phyloP scores from a whole-genome alignment of 331 rosid species.

The Malus hybrid region DNA sequence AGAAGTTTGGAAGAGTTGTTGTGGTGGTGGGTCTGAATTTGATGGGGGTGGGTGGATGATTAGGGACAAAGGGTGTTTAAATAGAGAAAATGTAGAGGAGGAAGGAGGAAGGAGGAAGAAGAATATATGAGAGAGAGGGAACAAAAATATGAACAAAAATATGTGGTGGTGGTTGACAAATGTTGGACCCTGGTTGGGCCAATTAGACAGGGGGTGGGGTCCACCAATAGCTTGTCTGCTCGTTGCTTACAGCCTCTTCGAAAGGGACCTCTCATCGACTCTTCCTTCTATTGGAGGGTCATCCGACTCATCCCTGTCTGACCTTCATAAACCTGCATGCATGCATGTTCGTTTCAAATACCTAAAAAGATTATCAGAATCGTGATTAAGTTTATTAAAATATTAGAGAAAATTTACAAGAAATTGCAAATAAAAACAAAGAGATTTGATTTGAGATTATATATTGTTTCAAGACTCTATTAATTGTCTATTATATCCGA shows the following conservation, averaged over 20 bases:
- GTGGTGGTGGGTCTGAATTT: slow-evolving; percentile 10
- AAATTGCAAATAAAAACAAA: too few relatives aligned
- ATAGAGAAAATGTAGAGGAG: slow-evolving; percentile 1
- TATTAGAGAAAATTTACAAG: too few relatives aligned
- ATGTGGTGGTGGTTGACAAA: slow-evolving; percentile 62
- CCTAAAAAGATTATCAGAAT: neutral
- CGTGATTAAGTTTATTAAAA: neutral
- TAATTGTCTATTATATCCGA: neutral
- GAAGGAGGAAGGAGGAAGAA: neutral
- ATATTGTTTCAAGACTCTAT: neutral
- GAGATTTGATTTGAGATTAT: neutral
- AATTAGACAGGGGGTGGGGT: slow-evolving; percentile 15
- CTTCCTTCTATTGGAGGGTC: slow-evolving; percentile 8
- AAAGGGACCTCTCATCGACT: slow-evolving; percentile 62
- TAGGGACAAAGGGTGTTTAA: neutral
- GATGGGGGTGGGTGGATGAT: neutral
- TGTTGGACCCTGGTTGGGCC: slow-evolving; percentile 37
- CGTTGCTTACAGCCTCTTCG: slow-evolving; percentile 30
- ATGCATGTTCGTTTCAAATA: neutral
- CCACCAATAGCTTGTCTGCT: slow-evolving; percentile 26
- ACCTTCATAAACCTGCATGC: neutral
- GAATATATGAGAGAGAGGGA: slow-evolving; percentile 25
- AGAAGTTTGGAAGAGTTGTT: neutral
- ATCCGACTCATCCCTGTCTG: slow-evolving; percentile 9
- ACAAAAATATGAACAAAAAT: slow-evolving; percentile 1